Base-by-base conservation (phyloP, 2,329 filamentous ascomycete genomes). In the Ophiostoma novo-ulmi region DNA sequence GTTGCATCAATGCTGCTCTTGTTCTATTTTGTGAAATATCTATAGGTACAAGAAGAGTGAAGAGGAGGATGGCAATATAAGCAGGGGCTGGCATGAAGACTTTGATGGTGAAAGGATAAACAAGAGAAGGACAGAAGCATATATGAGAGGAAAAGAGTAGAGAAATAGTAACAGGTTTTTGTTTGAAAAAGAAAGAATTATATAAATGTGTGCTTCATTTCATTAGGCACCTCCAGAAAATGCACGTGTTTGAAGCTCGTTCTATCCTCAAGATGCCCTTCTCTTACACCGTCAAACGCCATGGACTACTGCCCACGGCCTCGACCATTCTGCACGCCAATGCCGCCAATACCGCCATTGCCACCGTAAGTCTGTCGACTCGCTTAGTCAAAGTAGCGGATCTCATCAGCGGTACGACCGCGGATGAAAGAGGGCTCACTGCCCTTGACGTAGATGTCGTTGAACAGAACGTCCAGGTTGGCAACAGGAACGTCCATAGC, bases 401-500 rank as follows among this genome's bases (percentile, higher is more conserved):
- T 94, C 91, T 98, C 95, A 78, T 98, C 94, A 70, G 90, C 87
- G 72, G 91, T 93, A 74, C 94, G 88, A 76, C 94, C 94, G 77
- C 94, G 89, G 83, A 97, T 87, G 85, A 91, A 97, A 78, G 88
- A 84, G 71, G 94, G 94, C 88, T 97, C 94, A 73, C 87, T 90
- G 75, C 94, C 94, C 75, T 86, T 85, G 77, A 94, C 93, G 82
- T 97, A 98, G 80, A 97, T 97, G 81, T 97, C 94, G 89, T 99
- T 94, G 81, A 87, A 99, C 76, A 99, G 86, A 76, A 95, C 95
- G 81, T 93, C 87, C 70, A 89, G 83, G 73, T 87, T 96, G 71
- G 90, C 80, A 67, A 97, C 93, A 39, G 95, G 95, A 66, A 83
- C 81, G 58, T 88, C 81, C 93, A 98, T 97, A 77, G 88, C 86